Conservation (phyloP, 139 green algal species). For the Monoraphidium neglectum region DNA sequence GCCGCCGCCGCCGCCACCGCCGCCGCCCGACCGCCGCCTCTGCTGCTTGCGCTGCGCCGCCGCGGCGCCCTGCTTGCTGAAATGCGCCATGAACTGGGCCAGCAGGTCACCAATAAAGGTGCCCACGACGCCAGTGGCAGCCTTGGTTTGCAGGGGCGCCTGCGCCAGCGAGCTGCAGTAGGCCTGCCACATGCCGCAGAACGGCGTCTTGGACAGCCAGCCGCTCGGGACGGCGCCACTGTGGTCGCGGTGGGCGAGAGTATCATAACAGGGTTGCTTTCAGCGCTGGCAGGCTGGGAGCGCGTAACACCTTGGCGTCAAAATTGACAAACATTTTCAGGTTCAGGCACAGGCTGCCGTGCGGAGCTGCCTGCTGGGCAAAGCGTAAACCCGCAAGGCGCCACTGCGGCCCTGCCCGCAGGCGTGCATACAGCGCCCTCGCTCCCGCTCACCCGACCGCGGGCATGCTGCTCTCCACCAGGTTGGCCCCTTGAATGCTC, state of each 20-base stretch:
- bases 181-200: conserved; percentile 29
- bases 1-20: neutral
- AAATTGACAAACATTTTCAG: no score
- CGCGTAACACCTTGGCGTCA: no score
- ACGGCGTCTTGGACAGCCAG: conserved; percentile 23
- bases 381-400: neutral
- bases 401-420: neutral
- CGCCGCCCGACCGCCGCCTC: neutral
- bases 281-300: no score
- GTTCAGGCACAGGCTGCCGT: neutral
- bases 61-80: neutral
- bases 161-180: conserved; percentile 28
- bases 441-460: conserved; percentile 19
- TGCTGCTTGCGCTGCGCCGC: neutral
- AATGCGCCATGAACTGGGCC: conserved; percentile 35
- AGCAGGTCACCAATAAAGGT: conserved; percentile 54
- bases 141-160: conserved; percentile 18
- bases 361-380: neutral
- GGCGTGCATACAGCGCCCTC: neutral
- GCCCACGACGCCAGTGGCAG: conserved; percentile 45
- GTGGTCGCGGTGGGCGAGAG: no score
- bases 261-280: no score
- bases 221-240: no score
- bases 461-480: conserved; percentile 25
- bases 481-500: conserved; percentile 15